These are phyloP conservation scores for Colletotrichum acutatum DNA, from an alignment of 2,329 filamentous ascomycete genomes.

Conservation along the genomic window DNA sequence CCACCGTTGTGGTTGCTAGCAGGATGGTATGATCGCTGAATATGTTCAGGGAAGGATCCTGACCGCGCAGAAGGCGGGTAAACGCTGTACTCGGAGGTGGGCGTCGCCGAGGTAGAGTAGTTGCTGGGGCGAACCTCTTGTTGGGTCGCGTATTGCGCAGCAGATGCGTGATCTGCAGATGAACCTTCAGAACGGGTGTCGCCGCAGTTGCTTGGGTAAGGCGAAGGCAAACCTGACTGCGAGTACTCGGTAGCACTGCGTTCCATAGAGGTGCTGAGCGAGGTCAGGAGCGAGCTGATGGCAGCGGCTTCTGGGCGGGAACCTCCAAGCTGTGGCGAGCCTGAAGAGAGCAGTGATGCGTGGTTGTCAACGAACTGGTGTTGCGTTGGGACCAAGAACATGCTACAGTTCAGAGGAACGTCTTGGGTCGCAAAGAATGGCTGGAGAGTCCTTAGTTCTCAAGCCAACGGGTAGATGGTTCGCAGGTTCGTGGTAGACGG, in stretches of 20 bases:
- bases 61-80: conserved; percentile 82
- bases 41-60: conserved; percentile 87
- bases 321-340: conserved; percentile 41
- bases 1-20: conserved; percentile 78
- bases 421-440: conserved; percentile 23
- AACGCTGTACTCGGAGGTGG: conserved; percentile 88
- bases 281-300: conserved; percentile 43
- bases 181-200: conserved; percentile 86
- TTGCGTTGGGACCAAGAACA: conserved; percentile 47
- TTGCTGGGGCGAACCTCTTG: conserved; percentile 79
- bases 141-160: conserved; percentile 87
- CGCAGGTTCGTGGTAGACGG: conserved; percentile 27
- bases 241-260: conserved; percentile 78
- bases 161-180: conserved; percentile 90
- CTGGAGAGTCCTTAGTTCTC: conserved; percentile 46
- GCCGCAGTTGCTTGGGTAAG: conserved; percentile 73
- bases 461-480: conserved; percentile 40
- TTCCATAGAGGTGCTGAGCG: conserved; percentile 61
- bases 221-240: conserved; percentile 88
- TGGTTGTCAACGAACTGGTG: conserved; percentile 45
- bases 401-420: conserved; percentile 45
- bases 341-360: conserved; percentile 42
- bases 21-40: conserved; percentile 86
- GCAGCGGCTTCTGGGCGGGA: conserved; percentile 41
- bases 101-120: conserved; percentile 83